Evolutionary conservation across 441 rosid genomes (phyloP).

Genomic region (Pelargonium citronellum): DNA sequence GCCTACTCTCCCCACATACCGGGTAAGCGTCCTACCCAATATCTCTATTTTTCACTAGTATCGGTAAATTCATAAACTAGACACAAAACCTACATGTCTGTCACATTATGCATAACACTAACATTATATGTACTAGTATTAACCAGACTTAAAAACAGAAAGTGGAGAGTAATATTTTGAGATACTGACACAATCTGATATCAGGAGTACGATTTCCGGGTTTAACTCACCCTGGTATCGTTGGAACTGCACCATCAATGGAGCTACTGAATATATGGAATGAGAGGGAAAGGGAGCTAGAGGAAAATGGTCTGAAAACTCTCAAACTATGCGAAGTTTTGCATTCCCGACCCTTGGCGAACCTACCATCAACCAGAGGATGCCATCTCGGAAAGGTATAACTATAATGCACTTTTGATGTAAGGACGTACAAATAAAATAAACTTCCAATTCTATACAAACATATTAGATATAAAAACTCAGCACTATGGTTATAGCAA

Average conservation of each 20-base stretch:
- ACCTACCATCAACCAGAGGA: slow-evolving; percentile 66
- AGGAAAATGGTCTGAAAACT: slow-evolving; percentile 50
- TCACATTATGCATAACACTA: too few species aligned
- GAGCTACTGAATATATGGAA: slow-evolving; percentile 77
- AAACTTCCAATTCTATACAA: too few species aligned
- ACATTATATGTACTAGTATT: too few species aligned
- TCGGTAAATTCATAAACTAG: too few species aligned
- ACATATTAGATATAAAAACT: too few species aligned
- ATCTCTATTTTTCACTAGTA: neutral
- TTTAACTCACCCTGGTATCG: slow-evolving; percentile 75
- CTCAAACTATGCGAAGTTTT: slow-evolving; percentile 64
- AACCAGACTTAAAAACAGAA: too few species aligned
- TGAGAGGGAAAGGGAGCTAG: slow-evolving; percentile 62
- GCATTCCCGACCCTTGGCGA: slow-evolving; percentile 76
- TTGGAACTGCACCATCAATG: slow-evolving; percentile 84
- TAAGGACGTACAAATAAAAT: neutral
- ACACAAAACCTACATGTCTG: too few species aligned
- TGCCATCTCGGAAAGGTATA: slow-evolving; percentile 71
- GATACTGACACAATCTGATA: too few species aligned
- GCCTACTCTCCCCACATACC: slow-evolving; percentile 91
- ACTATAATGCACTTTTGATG: neutral
- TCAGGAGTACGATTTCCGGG: slow-evolving; percentile 88
- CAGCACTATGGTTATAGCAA: neutral
- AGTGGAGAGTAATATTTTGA: too few species aligned
- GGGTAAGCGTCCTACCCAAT: slow-evolving; percentile 31